These are phyloP conservation scores for Chondrostereum purpureum DNA, from an alignment of 1,284 basidiomycete genomes.

Conservation along the genomic window DNA sequence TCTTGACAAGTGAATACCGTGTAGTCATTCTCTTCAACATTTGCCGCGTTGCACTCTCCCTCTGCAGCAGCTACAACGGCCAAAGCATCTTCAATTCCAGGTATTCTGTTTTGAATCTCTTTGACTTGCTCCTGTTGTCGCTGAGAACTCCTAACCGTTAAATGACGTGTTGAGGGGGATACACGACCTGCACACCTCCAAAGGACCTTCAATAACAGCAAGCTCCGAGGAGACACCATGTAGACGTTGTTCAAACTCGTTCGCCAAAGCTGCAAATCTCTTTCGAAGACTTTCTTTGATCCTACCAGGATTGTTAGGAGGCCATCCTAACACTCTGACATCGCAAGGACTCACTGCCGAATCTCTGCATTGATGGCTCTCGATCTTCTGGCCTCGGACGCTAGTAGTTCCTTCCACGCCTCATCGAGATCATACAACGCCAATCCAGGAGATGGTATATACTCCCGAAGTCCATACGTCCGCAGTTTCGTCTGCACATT, in stretches of 20 bases:
- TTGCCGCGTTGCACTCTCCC: slow-evolving; percentile 79
- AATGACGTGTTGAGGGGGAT: not conserved
- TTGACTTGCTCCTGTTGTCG: slow-evolving; percentile 48
- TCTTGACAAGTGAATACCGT: slow-evolving; percentile 90
- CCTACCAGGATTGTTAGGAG: slow-evolving; percentile 35
- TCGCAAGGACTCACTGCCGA: slow-evolving; percentile 58
- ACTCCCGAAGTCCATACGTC: slow-evolving; percentile 84
- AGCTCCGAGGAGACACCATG: slow-evolving; percentile 72
- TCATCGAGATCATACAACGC: slow-evolving; percentile 70
- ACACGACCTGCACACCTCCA: slow-evolving; percentile 73
- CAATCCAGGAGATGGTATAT: slow-evolving; percentile 73
- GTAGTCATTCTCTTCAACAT: slow-evolving; percentile 96
- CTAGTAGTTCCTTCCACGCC: slow-evolving; percentile 72
- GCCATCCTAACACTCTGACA: no score
- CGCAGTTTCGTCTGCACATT: slow-evolving; percentile 93
- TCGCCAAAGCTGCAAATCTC: slow-evolving; percentile 79
- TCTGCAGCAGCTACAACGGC: slow-evolving; percentile 57
- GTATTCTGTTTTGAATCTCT: slow-evolving; percentile 59
- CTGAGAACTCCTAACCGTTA: slow-evolving; percentile 21
- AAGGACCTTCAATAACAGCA: slow-evolving; percentile 68
- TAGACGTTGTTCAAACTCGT: slow-evolving; percentile 74
- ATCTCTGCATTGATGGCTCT: slow-evolving; percentile 89
- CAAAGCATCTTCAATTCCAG: slow-evolving; percentile 52
- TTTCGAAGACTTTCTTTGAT: slow-evolving; percentile 87
- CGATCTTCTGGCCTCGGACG: slow-evolving; percentile 73